Evolutionary conservation across 2,329 filamentous ascomycete species (phyloP).

Genomic region (Didymella keratinophila): DNA sequence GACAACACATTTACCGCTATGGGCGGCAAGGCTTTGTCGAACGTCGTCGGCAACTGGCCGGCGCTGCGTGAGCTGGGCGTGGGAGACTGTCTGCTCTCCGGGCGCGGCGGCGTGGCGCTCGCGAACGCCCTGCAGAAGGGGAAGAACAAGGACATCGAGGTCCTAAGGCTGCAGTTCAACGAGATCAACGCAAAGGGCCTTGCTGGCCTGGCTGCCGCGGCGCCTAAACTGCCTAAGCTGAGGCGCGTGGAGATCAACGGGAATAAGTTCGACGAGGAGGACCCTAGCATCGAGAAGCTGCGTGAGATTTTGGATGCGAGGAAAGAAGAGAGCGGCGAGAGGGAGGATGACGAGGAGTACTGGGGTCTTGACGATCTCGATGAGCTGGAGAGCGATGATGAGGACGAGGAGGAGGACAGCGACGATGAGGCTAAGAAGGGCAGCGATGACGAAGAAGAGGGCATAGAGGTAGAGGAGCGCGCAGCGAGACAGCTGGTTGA

Average conservation of each 20-base stretch:
- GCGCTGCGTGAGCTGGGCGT: conserved; percentile 83
- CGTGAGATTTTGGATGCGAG: conserved; percentile 73
- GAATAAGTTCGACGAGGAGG: conserved; percentile 91
- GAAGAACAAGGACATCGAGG: conserved; percentile 79
- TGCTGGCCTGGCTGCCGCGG: conserved; percentile 73
- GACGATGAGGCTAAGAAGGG: conserved; percentile 68
- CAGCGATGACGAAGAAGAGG: conserved; percentile 73
- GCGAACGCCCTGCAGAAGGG: conserved; percentile 76
- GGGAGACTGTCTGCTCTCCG: conserved; percentile 84
- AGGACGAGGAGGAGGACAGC: conserved; percentile 75
- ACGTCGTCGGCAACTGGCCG: conserved; percentile 76
- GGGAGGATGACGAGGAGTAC: conserved; percentile 64
- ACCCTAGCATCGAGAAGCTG: conserved; percentile 73
- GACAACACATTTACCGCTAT: conserved; percentile 94
- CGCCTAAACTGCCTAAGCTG: conserved; percentile 72
- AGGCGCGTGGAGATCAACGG: conserved; percentile 93
- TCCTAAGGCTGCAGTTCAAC: conserved; percentile 88
- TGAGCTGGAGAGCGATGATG: conserved; percentile 85
- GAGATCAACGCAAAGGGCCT: conserved; percentile 84
- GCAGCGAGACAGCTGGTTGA: conserved; percentile 65
- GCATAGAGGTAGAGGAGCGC: conserved; percentile 54
- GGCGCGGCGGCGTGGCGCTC: conserved; percentile 77
- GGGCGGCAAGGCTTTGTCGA: conserved; percentile 80
- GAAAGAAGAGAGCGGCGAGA: conserved; percentile 65
- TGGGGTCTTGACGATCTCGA: conserved; percentile 68